A percentile compares a stretch with the other conserved stretches of the same genome.
phyloP scores from a whole-genome alignment of 108 stramenopile genomes.

The Cyclotella baltica region DNA sequence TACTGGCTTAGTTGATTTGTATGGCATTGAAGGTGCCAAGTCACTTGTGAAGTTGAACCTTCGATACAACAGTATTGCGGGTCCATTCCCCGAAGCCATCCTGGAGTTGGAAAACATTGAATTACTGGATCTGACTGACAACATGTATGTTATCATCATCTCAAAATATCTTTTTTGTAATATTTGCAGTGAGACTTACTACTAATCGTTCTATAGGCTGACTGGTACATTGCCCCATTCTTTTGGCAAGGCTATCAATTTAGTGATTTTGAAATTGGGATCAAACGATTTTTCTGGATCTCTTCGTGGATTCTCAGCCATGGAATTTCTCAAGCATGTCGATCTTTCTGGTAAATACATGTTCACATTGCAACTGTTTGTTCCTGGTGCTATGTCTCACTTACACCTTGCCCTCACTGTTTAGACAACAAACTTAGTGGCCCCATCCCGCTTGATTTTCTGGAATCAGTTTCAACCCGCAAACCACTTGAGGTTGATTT shows the following conservation, averaged over 20 bases:
- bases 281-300: conserved; percentile 50
- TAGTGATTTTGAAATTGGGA: conserved; percentile 50
- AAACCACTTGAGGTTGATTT: conserved; percentile 55
- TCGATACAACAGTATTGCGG: conserved; percentile 78
- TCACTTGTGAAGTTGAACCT: conserved; percentile 76
- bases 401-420: background rate
- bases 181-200: background rate
- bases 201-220: conserved; percentile 17
- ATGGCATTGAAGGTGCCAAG: conserved; percentile 66
- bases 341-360: conserved; percentile 46
- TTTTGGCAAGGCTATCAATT: conserved; percentile 26
- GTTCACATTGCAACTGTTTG: background rate
- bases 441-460: conserved; percentile 51
- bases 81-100: conserved; percentile 66
- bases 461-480: conserved; percentile 30
- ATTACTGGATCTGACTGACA: conserved; percentile 60
- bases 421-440: conserved; percentile 49
- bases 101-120: conserved; percentile 58
- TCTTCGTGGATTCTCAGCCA: conserved; percentile 35
- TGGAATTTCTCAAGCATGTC: conserved; percentile 35
- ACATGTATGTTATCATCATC: conserved; percentile 29
- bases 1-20: conserved; percentile 72
- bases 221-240: conserved; percentile 45
- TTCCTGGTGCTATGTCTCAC: background rate
- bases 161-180: background rate